Conservation (phyloP, 1,284 basidiomycete genomes). For the Austroboletus niveus region DNA sequence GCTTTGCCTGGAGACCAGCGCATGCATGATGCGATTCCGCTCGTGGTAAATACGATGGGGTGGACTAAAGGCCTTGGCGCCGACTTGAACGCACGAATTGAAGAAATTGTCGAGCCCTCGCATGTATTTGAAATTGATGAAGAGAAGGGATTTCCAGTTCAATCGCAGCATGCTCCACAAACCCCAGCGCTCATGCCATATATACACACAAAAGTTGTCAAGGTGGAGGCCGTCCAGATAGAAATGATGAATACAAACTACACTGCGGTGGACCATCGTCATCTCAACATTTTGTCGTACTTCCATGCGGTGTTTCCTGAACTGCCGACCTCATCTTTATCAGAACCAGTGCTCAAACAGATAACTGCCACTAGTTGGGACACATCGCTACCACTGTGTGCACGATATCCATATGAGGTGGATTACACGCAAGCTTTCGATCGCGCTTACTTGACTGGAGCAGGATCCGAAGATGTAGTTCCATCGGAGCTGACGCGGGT, state of each 20-base stretch:
- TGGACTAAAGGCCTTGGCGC: slow-evolving; percentile 95
- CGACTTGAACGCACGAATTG: slow-evolving; percentile 72
- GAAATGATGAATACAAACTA: slow-evolving; percentile 42
- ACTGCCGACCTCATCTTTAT: slow-evolving; percentile 1
- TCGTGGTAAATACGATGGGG: slow-evolving; percentile 95
- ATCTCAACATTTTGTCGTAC: slow-evolving; percentile 77
- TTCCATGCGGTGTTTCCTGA: slow-evolving; percentile 65
- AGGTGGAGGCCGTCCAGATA: slow-evolving; percentile 24
- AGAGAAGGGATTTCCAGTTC: slow-evolving; percentile 27
- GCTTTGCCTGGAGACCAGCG: slow-evolving; percentile 34
- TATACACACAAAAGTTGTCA: not conserved
- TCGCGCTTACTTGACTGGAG: slow-evolving; percentile 61
- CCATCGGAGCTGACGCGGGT: slow-evolving; percentile 65
- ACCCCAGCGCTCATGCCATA: not conserved
- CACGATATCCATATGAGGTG: slow-evolving; percentile 67
- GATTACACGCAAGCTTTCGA: slow-evolving; percentile 55
- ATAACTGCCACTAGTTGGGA: slow-evolving; percentile 59
- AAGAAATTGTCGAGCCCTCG: slow-evolving; percentile 63
- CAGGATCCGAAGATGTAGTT: slow-evolving; percentile 74
- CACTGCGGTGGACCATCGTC: slow-evolving; percentile 74
- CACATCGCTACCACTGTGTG: slow-evolving; percentile 66
- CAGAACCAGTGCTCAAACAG: slow-evolving; percentile 24
- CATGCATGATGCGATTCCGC: slow-evolving; percentile 63
- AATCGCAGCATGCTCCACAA: slow-evolving; percentile 28
- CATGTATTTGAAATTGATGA: slow-evolving; percentile 30